Percentiles rank a stretch among this genome's conserved stretches.
These are phyloP conservation scores for Diplodia scrobiculata DNA, from an alignment of 2,329 filamentous ascomycete genomes.

Conservation along the genomic window DNA sequence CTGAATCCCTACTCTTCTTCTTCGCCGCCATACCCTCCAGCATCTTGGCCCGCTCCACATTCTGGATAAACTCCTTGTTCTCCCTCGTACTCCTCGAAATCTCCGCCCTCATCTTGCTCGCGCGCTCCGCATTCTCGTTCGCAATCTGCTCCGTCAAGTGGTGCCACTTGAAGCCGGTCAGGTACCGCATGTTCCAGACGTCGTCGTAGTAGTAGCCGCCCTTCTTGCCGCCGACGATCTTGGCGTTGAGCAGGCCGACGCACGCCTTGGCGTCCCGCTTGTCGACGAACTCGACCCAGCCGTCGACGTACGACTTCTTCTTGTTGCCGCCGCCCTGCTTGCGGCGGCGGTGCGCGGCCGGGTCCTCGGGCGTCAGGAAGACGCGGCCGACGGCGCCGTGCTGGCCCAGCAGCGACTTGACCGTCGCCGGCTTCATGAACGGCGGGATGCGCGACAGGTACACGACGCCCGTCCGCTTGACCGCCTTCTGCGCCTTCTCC, in stretches of 20 bases:
- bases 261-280: conserved; percentile 78
- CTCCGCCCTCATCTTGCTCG: conserved; percentile 74
- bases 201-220: conserved; percentile 81
- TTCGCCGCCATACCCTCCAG: conserved; percentile 66
- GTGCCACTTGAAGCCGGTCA: conserved; percentile 81
- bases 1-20: conserved; percentile 57
- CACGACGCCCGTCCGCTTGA: conserved; percentile 75
- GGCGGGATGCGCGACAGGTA: conserved; percentile 83
- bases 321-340: conserved; percentile 77
- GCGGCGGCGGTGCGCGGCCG: conserved; percentile 64
- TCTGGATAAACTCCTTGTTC: conserved; percentile 78
- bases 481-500: conserved; percentile 65
- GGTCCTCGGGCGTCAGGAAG: conserved; percentile 77
- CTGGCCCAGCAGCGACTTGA: conserved; percentile 72
- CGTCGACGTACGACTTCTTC: conserved; percentile 78
- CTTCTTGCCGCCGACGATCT: conserved; percentile 81
- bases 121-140: conserved; percentile 76
- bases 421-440: conserved; percentile 82
- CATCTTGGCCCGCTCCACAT: conserved; percentile 79
- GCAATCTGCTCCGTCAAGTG: conserved; percentile 73
- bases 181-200: conserved; percentile 80
- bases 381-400: conserved; percentile 77
- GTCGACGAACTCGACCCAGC: conserved; percentile 79
- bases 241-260: conserved; percentile 74
- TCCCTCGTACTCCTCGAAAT: conserved; percentile 74